phyloP scores from a whole-genome alignment of 1,284 basidiomycete species.

The Austroboletus rostrupii region DNA sequence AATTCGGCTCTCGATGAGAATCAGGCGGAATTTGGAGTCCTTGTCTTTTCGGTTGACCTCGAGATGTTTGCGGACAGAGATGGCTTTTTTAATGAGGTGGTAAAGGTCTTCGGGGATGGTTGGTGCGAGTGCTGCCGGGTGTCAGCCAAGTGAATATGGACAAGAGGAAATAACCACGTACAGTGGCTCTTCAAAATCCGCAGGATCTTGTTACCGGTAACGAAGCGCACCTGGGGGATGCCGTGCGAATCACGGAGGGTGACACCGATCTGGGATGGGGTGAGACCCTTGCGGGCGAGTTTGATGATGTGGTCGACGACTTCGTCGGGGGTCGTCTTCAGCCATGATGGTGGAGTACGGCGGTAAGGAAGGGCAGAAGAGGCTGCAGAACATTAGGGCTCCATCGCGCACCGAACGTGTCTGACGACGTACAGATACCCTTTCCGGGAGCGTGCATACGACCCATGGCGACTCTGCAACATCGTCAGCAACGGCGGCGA shows the following conservation, averaged over 20 bases:
- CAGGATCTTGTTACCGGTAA: conserved; percentile 99
- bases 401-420: neutral
- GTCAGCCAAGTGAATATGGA: conserved; percentile 23
- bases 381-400: conserved; percentile 44
- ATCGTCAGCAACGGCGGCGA: conserved; percentile 3
- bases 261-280: conserved; percentile 97
- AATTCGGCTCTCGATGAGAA: conserved; percentile 98
- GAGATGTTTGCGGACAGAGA: conserved; percentile 97
- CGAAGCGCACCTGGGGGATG: conserved; percentile 94
- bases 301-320: conserved; percentile 96
- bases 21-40: conserved; percentile 97
- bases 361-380: conserved; percentile 98
- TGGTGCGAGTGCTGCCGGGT: conserved; percentile 80
- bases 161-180: conserved; percentile 38
- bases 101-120: conserved; percentile 99
- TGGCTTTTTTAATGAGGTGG: conserved; percentile 99
- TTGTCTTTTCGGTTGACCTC: conserved; percentile 98
- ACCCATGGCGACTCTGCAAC: conserved; percentile 61
- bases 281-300: conserved; percentile 96
- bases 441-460: conserved; percentile 98
- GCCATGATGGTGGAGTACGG: conserved; percentile 92
- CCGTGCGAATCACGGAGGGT: conserved; percentile 97
- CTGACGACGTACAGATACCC: conserved; percentile 79
- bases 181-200: conserved; percentile 96
- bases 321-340: conserved; percentile 94